Evolutionary conservation across 805 yeast species (phyloP), one percentile per base, ranked within the genome.

Genomic region (Candida bentonensis): DNA sequence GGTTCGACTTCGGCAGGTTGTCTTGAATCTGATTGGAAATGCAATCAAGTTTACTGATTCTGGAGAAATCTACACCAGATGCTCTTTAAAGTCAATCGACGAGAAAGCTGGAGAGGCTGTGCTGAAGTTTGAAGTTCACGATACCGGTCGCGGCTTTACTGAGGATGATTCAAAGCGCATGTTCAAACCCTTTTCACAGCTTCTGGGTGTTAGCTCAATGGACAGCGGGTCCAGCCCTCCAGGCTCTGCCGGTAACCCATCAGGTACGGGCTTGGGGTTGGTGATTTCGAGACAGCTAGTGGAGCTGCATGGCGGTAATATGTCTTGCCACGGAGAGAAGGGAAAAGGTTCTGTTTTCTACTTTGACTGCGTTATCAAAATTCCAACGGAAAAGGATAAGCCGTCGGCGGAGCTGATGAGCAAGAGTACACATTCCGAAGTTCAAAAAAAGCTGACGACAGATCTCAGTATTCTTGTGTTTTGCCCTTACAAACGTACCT

Each of bases 131-230:
- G 60, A 55, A 41, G 59, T 61, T 42, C 56, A 53, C 36, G 64
- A 60, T 43, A 60, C 64, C 21, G 64, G 64, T 3, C 50, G 61
- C 20, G 64, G 64, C 4, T 60, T 60, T 41, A 54, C 54, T 21
- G 49, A 51, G 26, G 59, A 52, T 23, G 63, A 58, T 42, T 44
- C 51, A 15, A 48, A 43, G 25, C 50, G 55, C 21, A 59, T 60
- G 59, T 60, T 60, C 49, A 60, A 61, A 43, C 62, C 64, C 13
- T 60, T 55, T 46, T 55, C 60, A 15, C 64, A 60, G 44, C 49
- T 60, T 9, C 57, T 51, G 34, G 52, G 49, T 13, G 44, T 54
- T 2, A 42, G 43, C 43, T 51, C 21, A 9, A 21, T 15, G 27
- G 21, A 11, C n/a, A 33, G 20, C 22, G 40, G 47, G 2, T 34